Evolutionary conservation across 1,284 basidiomycete genomes (phyloP).

Genomic region (Papiliotrema flavescens): DNA sequence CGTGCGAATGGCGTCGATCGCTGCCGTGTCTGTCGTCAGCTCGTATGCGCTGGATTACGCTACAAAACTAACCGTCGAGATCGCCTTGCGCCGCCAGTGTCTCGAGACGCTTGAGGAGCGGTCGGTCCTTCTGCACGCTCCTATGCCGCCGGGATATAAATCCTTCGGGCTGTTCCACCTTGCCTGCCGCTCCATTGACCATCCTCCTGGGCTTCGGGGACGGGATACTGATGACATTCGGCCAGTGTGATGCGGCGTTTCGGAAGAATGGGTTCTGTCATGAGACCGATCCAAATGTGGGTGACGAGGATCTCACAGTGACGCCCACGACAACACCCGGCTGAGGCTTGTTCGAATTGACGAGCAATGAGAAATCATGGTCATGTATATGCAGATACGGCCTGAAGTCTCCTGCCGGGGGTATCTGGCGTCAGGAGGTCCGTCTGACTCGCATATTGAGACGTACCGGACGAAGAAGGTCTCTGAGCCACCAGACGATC

Average conservation of each 20-base stretch:
- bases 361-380: slow-evolving; percentile 68
- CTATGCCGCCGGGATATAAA: slow-evolving; percentile 71
- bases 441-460: slow-evolving; percentile 1
- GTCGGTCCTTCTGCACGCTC: slow-evolving; percentile 77
- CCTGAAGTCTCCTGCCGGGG: slow-evolving; percentile 77
- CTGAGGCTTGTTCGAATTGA: slow-evolving; percentile 79
- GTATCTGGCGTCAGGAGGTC: slow-evolving; percentile 58
- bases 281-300: background rate
- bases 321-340: slow-evolving; percentile 81
- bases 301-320: slow-evolving; percentile 52
- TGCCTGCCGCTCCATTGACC: slow-evolving; percentile 10
- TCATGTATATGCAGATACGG: slow-evolving; percentile 98
- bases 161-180: slow-evolving; percentile 63
- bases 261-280: slow-evolving; percentile 79
- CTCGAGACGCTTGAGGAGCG: slow-evolving; percentile 55
- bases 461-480: slow-evolving; percentile 76
- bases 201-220: slow-evolving; percentile 32
- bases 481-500: slow-evolving; percentile 84
- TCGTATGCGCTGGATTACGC: background rate
- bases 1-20: slow-evolving; percentile 63
- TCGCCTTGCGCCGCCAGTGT: slow-evolving; percentile 38
- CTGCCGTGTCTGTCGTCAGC: slow-evolving; percentile 44
- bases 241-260: slow-evolving; percentile 85
- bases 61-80: slow-evolving; percentile 34
- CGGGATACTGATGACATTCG: slow-evolving; percentile 61